Conservation (phyloP, 306 rosid genomes). For the Senna tora region DNA sequence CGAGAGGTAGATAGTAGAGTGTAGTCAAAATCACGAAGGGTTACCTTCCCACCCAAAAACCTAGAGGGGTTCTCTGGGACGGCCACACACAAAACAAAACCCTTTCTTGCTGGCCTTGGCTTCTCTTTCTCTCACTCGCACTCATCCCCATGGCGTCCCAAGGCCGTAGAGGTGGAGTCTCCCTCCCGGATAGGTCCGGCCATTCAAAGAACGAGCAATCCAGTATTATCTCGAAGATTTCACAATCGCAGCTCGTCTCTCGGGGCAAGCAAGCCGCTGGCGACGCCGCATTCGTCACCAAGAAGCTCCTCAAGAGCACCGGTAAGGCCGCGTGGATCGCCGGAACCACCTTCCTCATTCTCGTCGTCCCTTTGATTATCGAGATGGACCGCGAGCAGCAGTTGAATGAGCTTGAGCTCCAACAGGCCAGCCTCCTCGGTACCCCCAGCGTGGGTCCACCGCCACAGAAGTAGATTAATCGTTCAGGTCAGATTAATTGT, state of each 20-base stretch:
- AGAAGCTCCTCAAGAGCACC: conserved; percentile 79
- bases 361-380: conserved; percentile 83
- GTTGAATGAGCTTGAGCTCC: conserved; percentile 83
- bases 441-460: conserved; percentile 40
- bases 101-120: neutral
- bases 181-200: conserved; percentile 70
- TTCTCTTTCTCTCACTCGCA: neutral
- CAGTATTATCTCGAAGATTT: conserved; percentile 52
- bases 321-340: conserved; percentile 96
- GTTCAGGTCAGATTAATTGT: conserved; percentile 9
- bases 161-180: conserved; percentile 74
- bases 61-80: neutral
- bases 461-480: conserved; percentile 48
- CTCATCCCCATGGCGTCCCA: conserved; percentile 61
- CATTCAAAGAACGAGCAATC: conserved; percentile 38
- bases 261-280: conserved; percentile 64
- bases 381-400: conserved; percentile 98
- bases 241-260: conserved; percentile 56
- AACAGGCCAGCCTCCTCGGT: conserved; percentile 91
- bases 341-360: conserved; percentile 79
- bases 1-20: neutral
- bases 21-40: neutral
- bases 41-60: neutral
- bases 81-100: neutral
- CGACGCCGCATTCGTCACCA: conserved; percentile 62